A percentile compares a stretch with the other conserved stretches of the same genome.
These are phyloP conservation scores for Aspergillus pseudoviridinutans DNA, from an alignment of 2,329 filamentous ascomycete genomes.

Conservation along the genomic window DNA sequence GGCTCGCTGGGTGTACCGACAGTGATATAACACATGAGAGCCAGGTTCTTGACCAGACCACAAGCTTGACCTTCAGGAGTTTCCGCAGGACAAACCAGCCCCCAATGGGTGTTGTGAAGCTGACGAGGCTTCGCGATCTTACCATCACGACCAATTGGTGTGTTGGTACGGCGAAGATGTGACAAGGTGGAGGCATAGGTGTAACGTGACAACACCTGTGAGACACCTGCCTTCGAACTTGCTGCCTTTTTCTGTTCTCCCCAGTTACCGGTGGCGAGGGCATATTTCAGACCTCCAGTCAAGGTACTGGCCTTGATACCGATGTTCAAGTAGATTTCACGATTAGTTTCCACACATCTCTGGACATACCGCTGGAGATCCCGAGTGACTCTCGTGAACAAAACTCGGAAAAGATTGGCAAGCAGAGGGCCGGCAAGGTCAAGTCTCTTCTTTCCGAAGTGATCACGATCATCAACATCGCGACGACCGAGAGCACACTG, in stretches of 20 bases:
- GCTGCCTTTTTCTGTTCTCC: slow-evolving; percentile 98
- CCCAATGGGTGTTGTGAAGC: slow-evolving; percentile 98
- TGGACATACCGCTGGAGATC: slow-evolving; percentile 90
- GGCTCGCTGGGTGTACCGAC: slow-evolving; percentile 89
- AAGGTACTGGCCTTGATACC: slow-evolving; percentile 89
- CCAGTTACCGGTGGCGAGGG: slow-evolving; percentile 96
- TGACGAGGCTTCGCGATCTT: slow-evolving; percentile 98
- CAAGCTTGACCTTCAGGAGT: slow-evolving; percentile 98
- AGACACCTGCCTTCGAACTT: slow-evolving; percentile 92
- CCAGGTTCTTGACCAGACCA: slow-evolving; percentile 95
- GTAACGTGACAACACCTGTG: slow-evolving; percentile 95
- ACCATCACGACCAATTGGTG: slow-evolving; percentile 93
- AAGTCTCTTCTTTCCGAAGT: slow-evolving; percentile 97
- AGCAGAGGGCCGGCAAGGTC: slow-evolving; percentile 92
- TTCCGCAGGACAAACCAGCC: slow-evolving; percentile 92
- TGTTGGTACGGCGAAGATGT: slow-evolving; percentile 95
- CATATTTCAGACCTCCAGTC: slow-evolving; percentile 93
- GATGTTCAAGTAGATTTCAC: slow-evolving; percentile 84
- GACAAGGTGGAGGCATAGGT: slow-evolving; percentile 96
- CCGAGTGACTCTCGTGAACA: slow-evolving; percentile 85
- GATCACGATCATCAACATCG: slow-evolving; percentile 95
- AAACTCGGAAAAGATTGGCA: slow-evolving; percentile 90
- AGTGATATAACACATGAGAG: slow-evolving; percentile 97
- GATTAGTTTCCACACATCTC: slow-evolving; percentile 82
- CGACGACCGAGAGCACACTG: slow-evolving; percentile 90